These are phyloP conservation scores for Trametes coccinea DNA, from an alignment of 768 basidiomycete species.

Conservation along the genomic window DNA sequence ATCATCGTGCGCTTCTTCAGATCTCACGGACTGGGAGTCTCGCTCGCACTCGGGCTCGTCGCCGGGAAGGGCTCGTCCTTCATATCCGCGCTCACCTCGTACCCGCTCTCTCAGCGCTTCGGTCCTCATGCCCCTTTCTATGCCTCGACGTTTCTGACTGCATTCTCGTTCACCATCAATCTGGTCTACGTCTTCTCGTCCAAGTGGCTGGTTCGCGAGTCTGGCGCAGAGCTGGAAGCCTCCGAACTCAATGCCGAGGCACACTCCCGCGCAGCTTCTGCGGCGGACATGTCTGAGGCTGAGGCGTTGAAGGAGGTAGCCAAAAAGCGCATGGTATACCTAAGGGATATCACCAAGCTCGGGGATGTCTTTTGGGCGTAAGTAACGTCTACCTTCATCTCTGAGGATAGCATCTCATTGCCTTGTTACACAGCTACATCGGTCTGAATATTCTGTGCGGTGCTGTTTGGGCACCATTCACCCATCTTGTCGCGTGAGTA, in stretches of 20 bases:
- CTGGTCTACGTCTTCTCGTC: slow-evolving; percentile 64
- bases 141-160: slow-evolving; percentile 62
- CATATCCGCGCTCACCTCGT: slow-evolving; percentile 70
- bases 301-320: slow-evolving; percentile 66
- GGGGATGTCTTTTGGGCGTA: slow-evolving; percentile 82
- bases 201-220: slow-evolving; percentile 60
- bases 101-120: slow-evolving; percentile 68
- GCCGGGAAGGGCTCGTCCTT: slow-evolving; percentile 81
- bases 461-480: slow-evolving; percentile 75
- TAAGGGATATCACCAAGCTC: slow-evolving; percentile 60
- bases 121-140: slow-evolving; percentile 77
- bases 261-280: slow-evolving; percentile 22
- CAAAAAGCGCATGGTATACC: slow-evolving; percentile 60
- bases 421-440: slow-evolving; percentile 53
- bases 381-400: slow-evolving; percentile 28
- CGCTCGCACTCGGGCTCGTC: slow-evolving; percentile 81
- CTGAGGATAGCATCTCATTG: not conserved
- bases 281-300: slow-evolving; percentile 50
- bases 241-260: slow-evolving; percentile 61
- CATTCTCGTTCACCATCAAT: slow-evolving; percentile 67
- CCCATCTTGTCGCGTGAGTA: slow-evolving; percentile 70
- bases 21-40: slow-evolving; percentile 70
- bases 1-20: slow-evolving; percentile 84
- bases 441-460: slow-evolving; percentile 76
- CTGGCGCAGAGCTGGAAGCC: slow-evolving; percentile 65